Conservation (phyloP, 23 red algal species). For the Agarophyton chilense region DNA sequence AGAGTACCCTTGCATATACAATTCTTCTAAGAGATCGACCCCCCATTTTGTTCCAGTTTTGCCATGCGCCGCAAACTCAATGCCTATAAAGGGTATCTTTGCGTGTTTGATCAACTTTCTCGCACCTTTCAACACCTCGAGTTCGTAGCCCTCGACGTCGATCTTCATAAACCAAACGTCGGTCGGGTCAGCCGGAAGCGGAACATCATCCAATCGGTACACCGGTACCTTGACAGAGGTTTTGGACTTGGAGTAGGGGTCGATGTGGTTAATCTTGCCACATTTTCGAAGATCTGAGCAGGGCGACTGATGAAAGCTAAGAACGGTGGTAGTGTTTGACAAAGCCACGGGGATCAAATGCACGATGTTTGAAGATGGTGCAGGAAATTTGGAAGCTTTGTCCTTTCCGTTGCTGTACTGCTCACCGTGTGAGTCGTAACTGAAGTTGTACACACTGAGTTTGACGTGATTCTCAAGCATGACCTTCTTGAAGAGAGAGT, state of each 20-base stretch:
- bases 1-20: slow-evolving; percentile 18
- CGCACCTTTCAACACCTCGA: slow-evolving; percentile 48
- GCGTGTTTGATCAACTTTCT: slow-evolving; percentile 19
- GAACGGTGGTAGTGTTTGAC: slow-evolving; percentile 19
- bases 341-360: slow-evolving; percentile 36
- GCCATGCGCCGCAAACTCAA: slow-evolving; percentile 53
- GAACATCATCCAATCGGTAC: slow-evolving; percentile 44
- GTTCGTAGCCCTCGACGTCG: slow-evolving; percentile 54
- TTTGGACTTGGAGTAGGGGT: neutral
- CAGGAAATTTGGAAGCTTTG: neutral
- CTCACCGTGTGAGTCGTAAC: neutral
- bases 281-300: slow-evolving; percentile 36
- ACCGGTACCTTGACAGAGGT: slow-evolving; percentile 25
- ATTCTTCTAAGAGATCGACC: slow-evolving; percentile 48
- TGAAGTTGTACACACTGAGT: neutral
- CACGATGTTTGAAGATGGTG: neutral
- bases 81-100: slow-evolving; percentile 36
- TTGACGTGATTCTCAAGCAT: slow-evolving; percentile 20
- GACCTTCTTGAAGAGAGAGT: slow-evolving; percentile 22
- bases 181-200: slow-evolving; percentile 15
- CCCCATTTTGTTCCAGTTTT: slow-evolving; percentile 35
- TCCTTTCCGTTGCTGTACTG: neutral
- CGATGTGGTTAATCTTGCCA: slow-evolving; percentile 47
- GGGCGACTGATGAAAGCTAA: slow-evolving; percentile 27
- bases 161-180: slow-evolving; percentile 65